Percentiles rank a stretch among this genome's conserved stretches.
Conservation (phyloP, 202 grass and related monocot genomes). For the Zoysia matrella region DNA sequence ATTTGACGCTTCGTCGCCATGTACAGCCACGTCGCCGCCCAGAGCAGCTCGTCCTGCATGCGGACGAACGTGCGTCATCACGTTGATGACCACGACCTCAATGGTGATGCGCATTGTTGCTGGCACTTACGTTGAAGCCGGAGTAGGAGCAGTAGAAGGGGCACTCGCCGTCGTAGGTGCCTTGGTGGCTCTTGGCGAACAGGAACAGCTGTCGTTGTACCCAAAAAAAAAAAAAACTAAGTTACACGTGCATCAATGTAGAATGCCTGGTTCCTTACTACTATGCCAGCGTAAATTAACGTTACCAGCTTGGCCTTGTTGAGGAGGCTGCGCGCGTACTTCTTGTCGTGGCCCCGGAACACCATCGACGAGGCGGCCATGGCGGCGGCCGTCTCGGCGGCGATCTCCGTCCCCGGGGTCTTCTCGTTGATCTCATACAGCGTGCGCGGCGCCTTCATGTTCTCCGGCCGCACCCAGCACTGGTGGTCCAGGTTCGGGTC, state of each 20-base stretch:
- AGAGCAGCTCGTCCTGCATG: constrained; percentile 49
- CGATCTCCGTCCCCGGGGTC: constrained; percentile 87
- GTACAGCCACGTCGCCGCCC: constrained; percentile 68
- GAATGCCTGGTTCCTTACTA: no score
- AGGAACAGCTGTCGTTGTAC: constrained; percentile 53
- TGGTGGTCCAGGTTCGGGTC: constrained; percentile 80
- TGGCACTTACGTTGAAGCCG: constrained; percentile 65
- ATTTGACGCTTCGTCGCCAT: constrained; percentile 63
- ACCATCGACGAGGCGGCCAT: constrained; percentile 77
- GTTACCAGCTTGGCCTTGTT: constrained; percentile 94
- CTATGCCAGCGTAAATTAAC: background rate
- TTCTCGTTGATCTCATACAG: constrained; percentile 80
- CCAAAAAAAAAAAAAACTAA: background rate
- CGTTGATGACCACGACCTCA: no score
- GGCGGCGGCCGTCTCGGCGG: constrained; percentile 89
- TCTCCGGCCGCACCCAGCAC: constrained; percentile 94
- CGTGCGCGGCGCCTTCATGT: constrained; percentile 84
- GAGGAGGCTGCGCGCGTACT: constrained; percentile 64
- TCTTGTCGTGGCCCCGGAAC: constrained; percentile 54
- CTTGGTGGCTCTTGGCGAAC: constrained; percentile 70
- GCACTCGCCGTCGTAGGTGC: constrained; percentile 96
- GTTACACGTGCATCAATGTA: no score
- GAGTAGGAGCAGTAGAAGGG: constrained; percentile 99
- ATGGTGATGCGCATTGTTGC: no score
- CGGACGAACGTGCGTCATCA: no score